Evolutionary conservation across 495 filamentous ascomycete species (phyloP).

Genomic region (Annulohypoxylon bovei): DNA sequence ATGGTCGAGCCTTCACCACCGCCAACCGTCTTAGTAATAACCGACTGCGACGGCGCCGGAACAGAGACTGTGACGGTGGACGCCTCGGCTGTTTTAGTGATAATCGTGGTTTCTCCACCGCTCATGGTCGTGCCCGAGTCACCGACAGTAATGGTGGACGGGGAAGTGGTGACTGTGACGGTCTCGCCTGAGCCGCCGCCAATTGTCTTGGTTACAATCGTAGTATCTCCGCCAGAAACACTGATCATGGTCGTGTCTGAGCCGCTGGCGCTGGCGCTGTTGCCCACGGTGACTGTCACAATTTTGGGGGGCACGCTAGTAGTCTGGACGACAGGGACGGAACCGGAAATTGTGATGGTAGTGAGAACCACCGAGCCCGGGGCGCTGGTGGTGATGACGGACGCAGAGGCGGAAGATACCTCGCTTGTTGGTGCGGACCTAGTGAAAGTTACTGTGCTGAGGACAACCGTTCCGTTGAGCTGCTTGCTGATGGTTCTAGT

Average conservation of each 20-base stretch:
- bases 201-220: background rate
- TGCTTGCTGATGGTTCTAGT: background rate
- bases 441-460: constrained; percentile 6
- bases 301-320: background rate
- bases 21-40: constrained; percentile 19
- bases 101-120: background rate
- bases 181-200: background rate
- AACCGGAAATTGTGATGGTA: background rate
- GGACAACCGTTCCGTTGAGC: background rate
- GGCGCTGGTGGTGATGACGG: background rate
- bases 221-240: background rate
- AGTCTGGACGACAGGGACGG: background rate
- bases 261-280: constrained; percentile 2
- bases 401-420: background rate
- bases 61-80: background rate
- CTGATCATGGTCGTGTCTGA: background rate
- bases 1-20: background rate
- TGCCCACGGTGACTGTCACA: constrained; percentile 36
- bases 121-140: background rate
- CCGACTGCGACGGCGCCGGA: constrained; percentile 1
- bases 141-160: background rate
- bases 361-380: background rate
- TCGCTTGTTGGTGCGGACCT: background rate
- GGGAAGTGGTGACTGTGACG: background rate
- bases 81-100: background rate